phyloP scores from a whole-genome alignment of 73 alveolate genomes.

The Paramecium octaurelia region DNA sequence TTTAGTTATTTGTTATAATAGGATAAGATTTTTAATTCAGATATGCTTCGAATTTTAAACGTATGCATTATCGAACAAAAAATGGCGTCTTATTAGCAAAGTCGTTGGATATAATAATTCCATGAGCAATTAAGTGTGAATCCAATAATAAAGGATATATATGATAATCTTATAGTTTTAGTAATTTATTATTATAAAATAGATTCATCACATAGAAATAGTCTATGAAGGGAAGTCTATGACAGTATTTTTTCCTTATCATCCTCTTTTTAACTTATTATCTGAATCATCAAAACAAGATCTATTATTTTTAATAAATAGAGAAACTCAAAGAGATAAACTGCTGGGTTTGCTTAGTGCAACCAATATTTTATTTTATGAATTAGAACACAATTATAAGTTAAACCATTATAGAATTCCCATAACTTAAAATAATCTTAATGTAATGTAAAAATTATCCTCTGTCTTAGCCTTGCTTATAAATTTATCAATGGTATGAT shows the following conservation, averaged over 20 bases:
- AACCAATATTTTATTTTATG: slow-evolving; percentile 30
- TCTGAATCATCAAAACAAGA: slow-evolving; percentile 40
- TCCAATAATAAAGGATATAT: neutral
- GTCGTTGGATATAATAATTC: neutral
- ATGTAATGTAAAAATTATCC: neutral
- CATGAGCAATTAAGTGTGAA: neutral
- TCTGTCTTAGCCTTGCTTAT: neutral
- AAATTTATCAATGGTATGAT: slow-evolving; percentile 10
- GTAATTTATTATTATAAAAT: neutral
- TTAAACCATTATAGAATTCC: slow-evolving; percentile 21
- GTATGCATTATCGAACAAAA: neutral
- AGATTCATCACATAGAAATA: neutral
- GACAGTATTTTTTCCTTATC: slow-evolving; percentile 8
- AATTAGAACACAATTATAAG: slow-evolving; percentile 26
- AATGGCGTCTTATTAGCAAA: neutral
- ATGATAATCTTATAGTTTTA: neutral
- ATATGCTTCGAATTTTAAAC: neutral
- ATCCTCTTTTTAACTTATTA: slow-evolving; percentile 30
- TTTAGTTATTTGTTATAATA: neutral
- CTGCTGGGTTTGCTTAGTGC: slow-evolving; percentile 8
- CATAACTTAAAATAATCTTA: neutral
- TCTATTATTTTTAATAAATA: neutral
- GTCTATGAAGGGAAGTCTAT: neutral
- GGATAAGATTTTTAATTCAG: neutral
- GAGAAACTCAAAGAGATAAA: slow-evolving; percentile 58